phyloP scores from a whole-genome alignment of 1,139 yeast species.

The Hyphopichia fennica region DNA sequence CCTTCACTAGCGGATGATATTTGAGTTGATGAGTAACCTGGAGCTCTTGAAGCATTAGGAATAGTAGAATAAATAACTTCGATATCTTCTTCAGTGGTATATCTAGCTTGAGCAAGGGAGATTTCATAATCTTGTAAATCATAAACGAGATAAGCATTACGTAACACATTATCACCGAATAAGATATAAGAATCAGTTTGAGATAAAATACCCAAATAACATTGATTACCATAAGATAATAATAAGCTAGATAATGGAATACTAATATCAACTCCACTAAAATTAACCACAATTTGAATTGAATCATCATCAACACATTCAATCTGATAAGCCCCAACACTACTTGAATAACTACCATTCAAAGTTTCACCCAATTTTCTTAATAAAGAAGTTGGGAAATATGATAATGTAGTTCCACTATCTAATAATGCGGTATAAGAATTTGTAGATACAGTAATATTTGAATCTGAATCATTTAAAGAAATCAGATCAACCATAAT shows the following conservation, averaged over 20 bases:
- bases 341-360: conserved; percentile 20
- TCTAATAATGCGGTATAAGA: conserved; percentile 38
- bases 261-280: conserved; percentile 37
- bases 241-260: conserved; percentile 36
- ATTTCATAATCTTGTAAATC: conserved; percentile 68
- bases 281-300: conserved; percentile 30
- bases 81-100: conserved; percentile 39
- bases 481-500: conserved; percentile 21
- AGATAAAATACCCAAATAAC: conserved; percentile 31
- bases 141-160: conserved; percentile 74
- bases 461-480: conserved; percentile 10
- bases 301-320: conserved; percentile 15
- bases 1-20: conserved; percentile 9
- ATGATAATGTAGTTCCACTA: conserved; percentile 43
- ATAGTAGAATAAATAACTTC: conserved; percentile 41
- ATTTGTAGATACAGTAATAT: conserved; percentile 14
- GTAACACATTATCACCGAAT: conserved; percentile 74
- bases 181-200: conserved; percentile 25
- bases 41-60: conserved; percentile 38
- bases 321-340: conserved; percentile 26
- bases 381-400: conserved; percentile 29
- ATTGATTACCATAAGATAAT: conserved; percentile 15
- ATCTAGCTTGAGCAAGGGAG: conserved; percentile 64
- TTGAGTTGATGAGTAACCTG: conserved; percentile 3
- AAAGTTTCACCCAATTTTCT: conserved; percentile 26